A percentile compares a stretch with the other conserved stretches of the same genome.
phyloP scores from a whole-genome alignment of 75 land plant species.

The Ceratopteris richardii region DNA sequence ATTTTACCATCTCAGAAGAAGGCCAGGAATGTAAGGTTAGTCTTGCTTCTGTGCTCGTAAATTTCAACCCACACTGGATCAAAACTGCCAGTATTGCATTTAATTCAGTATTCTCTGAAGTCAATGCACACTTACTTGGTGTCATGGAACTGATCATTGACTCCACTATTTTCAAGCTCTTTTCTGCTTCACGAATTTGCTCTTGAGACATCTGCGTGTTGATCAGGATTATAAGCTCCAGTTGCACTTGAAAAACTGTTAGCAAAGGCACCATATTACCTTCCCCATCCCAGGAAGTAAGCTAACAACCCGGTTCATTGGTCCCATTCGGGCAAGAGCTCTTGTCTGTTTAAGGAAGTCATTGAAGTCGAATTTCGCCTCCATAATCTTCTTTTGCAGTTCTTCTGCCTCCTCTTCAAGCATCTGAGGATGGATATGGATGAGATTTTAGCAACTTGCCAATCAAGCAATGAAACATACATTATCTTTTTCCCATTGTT shows the following conservation, averaged over 20 bases:
- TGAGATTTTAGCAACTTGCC: not conserved
- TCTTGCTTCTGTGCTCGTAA: too few relatives aligned
- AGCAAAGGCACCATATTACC: conserved; percentile 27
- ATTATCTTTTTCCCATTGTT: too few relatives aligned
- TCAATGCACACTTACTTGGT: conserved; percentile 39
- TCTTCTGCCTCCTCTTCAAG: conserved; percentile 93
- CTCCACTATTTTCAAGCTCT: conserved; percentile 83
- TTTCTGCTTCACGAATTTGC: conserved; percentile 96
- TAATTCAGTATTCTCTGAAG: too few relatives aligned
- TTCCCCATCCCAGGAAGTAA: conserved; percentile 98
- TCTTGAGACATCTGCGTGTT: conserved; percentile 72
- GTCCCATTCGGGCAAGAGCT: conserved; percentile 88
- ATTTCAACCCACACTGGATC: too few relatives aligned
- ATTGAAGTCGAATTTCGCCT: conserved; percentile 96
- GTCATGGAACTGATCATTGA: conserved; percentile 96
- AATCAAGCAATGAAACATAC: not conserved
- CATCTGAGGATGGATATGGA: conserved; percentile 50
- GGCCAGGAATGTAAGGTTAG: too few relatives aligned
- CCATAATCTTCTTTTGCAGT: conserved; percentile 91
- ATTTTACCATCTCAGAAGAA: too few relatives aligned
- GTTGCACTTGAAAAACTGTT: too few relatives aligned
- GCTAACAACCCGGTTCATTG: conserved; percentile 79
- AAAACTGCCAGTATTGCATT: too few relatives aligned
- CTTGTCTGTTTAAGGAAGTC: conserved; percentile 93
- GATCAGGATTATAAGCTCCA: not conserved